Base-by-base conservation (phyloP, 805 yeast species). In the Kodamaea restingae region DNA sequence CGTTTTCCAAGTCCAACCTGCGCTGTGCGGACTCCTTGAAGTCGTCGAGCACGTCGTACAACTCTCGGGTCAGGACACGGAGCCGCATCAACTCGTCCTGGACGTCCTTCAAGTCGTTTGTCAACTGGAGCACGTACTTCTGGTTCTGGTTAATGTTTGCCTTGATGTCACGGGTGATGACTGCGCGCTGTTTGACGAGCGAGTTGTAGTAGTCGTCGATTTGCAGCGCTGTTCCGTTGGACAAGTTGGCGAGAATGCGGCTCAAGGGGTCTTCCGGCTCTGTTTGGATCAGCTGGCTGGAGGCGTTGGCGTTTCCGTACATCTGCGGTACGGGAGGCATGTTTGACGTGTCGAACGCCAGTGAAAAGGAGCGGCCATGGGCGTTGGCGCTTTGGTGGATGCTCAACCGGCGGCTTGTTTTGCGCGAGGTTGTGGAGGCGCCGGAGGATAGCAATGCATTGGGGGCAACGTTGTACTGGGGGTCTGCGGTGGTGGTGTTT, bases 201-300 rank as follows among this genome's bases (percentile, higher is more conserved):
- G 71, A 73, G 14, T 76, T 71, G 43, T 81, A 78, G 58, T 83
- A 84, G 39, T 75, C 78, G 49, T 84, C 88, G 24, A 86, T 82
- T 44, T 81, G 84, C 1, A 76, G 60, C 2, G 90, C 91, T 5
- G 83, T 75, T 1, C 88, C 86, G 45, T 78, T 75, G 8, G 78
- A 65, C 44, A 86, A 56, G 39, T 77, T 75, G 7, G 45, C 45
- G 15, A 46, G 42, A 21, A 67, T 58, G 40, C 50, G 10, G 28
- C 36, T 38, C 25, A 32, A 39, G 15, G 31, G 36, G 34, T 40
- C 43, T 5, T 32, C 37, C 7, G 36, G 42, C 11, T 35, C 43
- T 12, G 29, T 42, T 15, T 31, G 37, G 18, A 30, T 27, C 40
- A 42, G 41, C 20, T 28, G 28, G 10, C 18, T 36, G n/a, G 40